Evolutionary conservation across 1,284 basidiomycete species (phyloP), one percentile per base, ranked within the genome.

Genomic region (Waitea zeae): DNA sequence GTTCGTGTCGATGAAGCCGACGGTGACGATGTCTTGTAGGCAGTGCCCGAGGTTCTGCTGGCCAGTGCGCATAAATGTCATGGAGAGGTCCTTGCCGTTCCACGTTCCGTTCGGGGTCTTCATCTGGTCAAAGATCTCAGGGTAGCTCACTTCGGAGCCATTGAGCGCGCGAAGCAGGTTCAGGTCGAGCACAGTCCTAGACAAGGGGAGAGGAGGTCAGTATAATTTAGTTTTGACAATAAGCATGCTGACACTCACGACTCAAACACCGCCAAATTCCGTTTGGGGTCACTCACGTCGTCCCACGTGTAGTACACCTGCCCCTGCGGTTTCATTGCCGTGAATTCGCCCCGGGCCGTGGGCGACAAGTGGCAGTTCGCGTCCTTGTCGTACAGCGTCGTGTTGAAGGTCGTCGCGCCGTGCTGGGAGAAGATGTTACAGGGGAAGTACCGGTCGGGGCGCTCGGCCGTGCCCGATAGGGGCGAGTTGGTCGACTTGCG

Each of bases 221-320:
- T 43, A 34, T 41, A 39, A 34, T 17, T 39, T 38, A 20, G 24
- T 13, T 17, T 19, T 29, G 39, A 34, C n/a, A 13, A 38, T 26
- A 5, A 41, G 7, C 28, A 34, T 6, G 12, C 15, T 13, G 5
- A 35, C 29, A 62, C 83, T 53, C 48, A 89, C 82, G 75, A 78
- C 57, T 93, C 84, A 50, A 77, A 96, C 13, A 97, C 89, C 15
- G 80, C 89, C 17, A 98, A 56, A 50, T 93, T 95, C 17, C 87
- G 69, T 12, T 58, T 51, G 3, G 66, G 34, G 46, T 78, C 72
- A 38, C 59, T 58, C 31, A 98, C 62, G 51, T 93, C 78, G 36
- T 80, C 69, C 93, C 93, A 98, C 3, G 75, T 80, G 49, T 87
- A 95, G 53, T 83, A 97, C 30, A 97, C 87, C 51, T 92, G 78